Evolutionary conservation across 176 grass and related monocot genomes (phyloP).

Genomic region (Poa pratensis): DNA sequence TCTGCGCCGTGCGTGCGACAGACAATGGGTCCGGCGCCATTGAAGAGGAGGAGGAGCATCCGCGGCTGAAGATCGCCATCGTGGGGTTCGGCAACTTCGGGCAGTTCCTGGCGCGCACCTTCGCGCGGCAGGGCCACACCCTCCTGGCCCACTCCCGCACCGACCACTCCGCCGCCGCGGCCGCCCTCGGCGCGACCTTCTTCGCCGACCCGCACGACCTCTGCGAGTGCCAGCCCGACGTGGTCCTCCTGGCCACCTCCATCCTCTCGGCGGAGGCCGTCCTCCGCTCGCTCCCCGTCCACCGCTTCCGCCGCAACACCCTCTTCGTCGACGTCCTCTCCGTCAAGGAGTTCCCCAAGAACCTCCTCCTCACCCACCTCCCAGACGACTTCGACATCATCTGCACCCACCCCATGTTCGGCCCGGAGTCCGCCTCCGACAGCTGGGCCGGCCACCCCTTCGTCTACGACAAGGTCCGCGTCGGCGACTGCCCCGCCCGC

Average conservation of each 20-base stretch:
- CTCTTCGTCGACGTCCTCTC: slow-evolving; percentile 89
- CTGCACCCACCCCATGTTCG: slow-evolving; percentile 93
- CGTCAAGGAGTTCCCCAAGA: slow-evolving; percentile 87
- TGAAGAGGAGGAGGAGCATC: neutral
- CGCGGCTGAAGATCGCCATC: slow-evolving; percentile 74
- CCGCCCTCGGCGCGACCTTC: slow-evolving; percentile 51
- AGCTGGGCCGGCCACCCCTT: slow-evolving; percentile 70
- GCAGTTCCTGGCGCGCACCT: slow-evolving; percentile 63
- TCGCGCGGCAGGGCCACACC: slow-evolving; percentile 73
- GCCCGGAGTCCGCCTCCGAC: slow-evolving; percentile 65
- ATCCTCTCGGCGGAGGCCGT: slow-evolving; percentile 72
- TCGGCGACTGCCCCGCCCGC: slow-evolving; percentile 50
- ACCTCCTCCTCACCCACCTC: slow-evolving; percentile 55
- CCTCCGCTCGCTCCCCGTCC: slow-evolving; percentile 64
- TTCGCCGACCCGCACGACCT: slow-evolving; percentile 79
- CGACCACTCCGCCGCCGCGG: slow-evolving; percentile 67
- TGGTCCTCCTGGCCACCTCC: slow-evolving; percentile 73
- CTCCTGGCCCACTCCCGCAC: slow-evolving; percentile 76
- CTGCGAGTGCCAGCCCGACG: slow-evolving; percentile 84
- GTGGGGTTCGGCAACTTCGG: slow-evolving; percentile 85
- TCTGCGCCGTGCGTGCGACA: slow-evolving; percentile 31
- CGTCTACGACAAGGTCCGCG: slow-evolving; percentile 69
- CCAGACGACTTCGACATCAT: slow-evolving; percentile 69
- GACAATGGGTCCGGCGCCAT: slow-evolving; percentile 23
- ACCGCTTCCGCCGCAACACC: slow-evolving; percentile 77